These are phyloP conservation scores for Oenanthe sinensis DNA, from an alignment of 129 eudicot species.

Conservation along the genomic window DNA sequence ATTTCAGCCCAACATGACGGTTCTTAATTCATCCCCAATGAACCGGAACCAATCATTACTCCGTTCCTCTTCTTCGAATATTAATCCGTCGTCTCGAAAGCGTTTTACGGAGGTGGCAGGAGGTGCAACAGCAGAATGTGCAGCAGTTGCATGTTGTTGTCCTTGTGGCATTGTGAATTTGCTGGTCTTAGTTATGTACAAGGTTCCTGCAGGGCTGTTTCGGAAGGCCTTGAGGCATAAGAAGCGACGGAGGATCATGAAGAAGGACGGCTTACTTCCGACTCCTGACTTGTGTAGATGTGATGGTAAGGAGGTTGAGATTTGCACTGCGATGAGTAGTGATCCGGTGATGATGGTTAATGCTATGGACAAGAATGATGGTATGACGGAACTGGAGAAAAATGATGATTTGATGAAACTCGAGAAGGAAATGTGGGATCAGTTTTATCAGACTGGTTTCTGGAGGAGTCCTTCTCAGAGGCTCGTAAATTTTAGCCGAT, in stretches of 20 bases:
- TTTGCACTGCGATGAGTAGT: slow-evolving; percentile 7
- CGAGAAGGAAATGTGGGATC: slow-evolving; percentile 74
- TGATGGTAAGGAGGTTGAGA: slow-evolving; percentile 17
- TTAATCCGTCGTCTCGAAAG: background rate
- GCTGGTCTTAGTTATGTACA: slow-evolving; percentile 51
- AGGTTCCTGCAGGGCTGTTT: slow-evolving; percentile 68
- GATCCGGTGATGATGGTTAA: slow-evolving; percentile 15
- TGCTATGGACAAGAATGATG: slow-evolving; percentile 23
- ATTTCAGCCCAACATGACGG: background rate
- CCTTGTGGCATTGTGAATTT: slow-evolving; percentile 57
- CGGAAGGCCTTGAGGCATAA: slow-evolving; percentile 47
- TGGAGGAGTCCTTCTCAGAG: slow-evolving; percentile 51
- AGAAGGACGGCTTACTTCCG: slow-evolving; percentile 22
- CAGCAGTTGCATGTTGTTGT: slow-evolving; percentile 72
- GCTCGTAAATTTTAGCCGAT: background rate
- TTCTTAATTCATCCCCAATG: background rate
- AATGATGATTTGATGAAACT: slow-evolving; percentile 44
- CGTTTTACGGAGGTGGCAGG: slow-evolving; percentile 54
- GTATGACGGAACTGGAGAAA: slow-evolving; percentile 38
- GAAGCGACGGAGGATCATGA: slow-evolving; percentile 33
- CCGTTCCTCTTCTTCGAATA: background rate
- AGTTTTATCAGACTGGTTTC: slow-evolving; percentile 60
- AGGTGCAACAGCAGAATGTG: slow-evolving; percentile 81
- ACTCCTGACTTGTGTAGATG: background rate
- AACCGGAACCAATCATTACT: background rate